Evolutionary conservation across 228 moss, liverwort and hornwort genomes (phyloP).

Genomic region (Sphagnum fallax): DNA sequence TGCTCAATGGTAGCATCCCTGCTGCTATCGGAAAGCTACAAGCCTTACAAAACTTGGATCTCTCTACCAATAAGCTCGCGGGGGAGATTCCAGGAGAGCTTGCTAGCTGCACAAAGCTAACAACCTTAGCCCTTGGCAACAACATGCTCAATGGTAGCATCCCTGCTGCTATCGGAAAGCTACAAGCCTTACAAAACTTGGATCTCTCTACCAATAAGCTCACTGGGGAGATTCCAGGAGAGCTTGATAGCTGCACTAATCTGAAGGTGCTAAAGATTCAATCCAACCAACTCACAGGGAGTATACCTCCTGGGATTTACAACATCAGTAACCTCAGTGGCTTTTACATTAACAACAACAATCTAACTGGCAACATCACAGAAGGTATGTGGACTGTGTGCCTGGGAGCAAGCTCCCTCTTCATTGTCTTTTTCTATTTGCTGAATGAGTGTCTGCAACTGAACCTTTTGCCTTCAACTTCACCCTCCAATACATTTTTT

Average conservation of each 20-base stretch:
- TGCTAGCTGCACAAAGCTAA: neutral
- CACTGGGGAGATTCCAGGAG: neutral
- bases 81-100: neutral
- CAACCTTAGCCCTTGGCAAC: neutral
- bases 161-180: neutral
- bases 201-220: neutral
- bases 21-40: conserved; percentile 1
- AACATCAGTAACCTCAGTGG: neutral
- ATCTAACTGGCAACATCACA: neutral
- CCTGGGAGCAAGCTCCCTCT: too few species aligned
- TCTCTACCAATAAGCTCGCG: neutral
- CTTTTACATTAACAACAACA: neutral
- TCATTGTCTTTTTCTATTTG: neutral
- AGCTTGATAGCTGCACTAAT: neutral
- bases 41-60: neutral
- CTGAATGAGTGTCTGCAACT: neutral
- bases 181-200: neutral
- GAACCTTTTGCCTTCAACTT: neutral
- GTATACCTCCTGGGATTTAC: neutral
- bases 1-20: neutral
- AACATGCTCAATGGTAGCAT: neutral
- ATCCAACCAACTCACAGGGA: neutral
- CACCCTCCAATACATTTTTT: too few species aligned
- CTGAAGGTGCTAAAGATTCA: neutral
- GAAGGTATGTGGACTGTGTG: neutral